Conservation (phyloP, 495 filamentous ascomycete species). For the Daldinia grandis region DNA sequence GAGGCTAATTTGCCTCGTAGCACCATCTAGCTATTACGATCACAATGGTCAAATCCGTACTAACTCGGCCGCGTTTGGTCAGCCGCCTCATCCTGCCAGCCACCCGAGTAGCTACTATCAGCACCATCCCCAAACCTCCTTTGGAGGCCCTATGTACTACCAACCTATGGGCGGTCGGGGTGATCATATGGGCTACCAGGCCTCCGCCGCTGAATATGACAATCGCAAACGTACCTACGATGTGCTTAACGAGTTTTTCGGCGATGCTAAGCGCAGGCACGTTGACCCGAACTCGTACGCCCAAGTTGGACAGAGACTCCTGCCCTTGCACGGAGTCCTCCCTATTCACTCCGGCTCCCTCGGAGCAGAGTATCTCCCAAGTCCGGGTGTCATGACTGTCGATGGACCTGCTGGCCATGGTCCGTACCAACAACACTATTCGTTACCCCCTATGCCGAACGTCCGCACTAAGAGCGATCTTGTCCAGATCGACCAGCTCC, state of each 20-base stretch:
- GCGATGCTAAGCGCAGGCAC: conserved; percentile 85
- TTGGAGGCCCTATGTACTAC: conserved; percentile 70
- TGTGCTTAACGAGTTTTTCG: conserved; percentile 91
- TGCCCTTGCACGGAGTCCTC: conserved; percentile 72
- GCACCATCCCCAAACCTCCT: conserved; percentile 67
- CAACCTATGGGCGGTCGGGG: conserved; percentile 63
- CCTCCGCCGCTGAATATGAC: conserved; percentile 63
- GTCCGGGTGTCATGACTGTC: conserved; percentile 53
- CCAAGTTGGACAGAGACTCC: conserved; percentile 80
- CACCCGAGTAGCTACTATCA: conserved; percentile 63
- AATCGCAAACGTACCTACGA: conserved; percentile 84
- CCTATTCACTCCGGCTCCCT: conserved; percentile 71
- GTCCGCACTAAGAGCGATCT: conserved; percentile 92
- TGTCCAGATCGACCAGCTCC: conserved; percentile 87
- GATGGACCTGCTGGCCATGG: conserved; percentile 61
- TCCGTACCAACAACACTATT: conserved; percentile 70
- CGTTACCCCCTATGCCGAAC: conserved; percentile 85
- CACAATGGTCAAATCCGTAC: conserved; percentile 66
- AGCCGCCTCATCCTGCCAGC: conserved; percentile 55
- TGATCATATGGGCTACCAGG: conserved; percentile 61
- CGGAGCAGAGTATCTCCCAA: conserved; percentile 70
- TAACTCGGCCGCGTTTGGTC: conserved; percentile 61
- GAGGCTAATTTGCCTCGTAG: conserved; percentile 60
- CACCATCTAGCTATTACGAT: conserved; percentile 64
- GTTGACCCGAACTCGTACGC: conserved; percentile 85